Evolutionary conservation across 164 flowering plant species (phyloP).

Genomic region (Hamamelis virginiana): DNA sequence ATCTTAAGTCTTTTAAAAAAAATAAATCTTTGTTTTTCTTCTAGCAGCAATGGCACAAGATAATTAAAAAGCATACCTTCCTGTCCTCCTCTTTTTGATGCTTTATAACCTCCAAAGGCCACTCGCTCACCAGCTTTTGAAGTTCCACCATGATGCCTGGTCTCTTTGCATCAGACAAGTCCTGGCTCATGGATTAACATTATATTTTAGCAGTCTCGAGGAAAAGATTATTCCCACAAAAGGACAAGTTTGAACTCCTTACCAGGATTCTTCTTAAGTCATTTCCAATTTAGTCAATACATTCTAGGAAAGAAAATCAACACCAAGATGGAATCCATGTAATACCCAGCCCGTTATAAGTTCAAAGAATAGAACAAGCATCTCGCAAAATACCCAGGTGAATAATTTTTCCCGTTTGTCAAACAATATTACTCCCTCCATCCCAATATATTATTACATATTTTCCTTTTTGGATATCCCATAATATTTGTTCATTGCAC

Average conservation of each 20-base stretch:
- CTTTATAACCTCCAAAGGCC: constrained; percentile 72
- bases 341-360: background rate
- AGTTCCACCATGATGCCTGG: constrained; percentile 46
- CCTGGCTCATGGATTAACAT: constrained; percentile 34
- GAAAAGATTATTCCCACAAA: background rate
- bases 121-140: constrained; percentile 62
- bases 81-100: constrained; percentile 50
- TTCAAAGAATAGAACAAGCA: background rate
- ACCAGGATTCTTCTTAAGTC: background rate
- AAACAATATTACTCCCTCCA: background rate
- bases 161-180: constrained; percentile 46
- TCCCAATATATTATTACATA: too few relatives aligned
- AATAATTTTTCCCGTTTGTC: background rate
- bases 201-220: background rate
- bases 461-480: too few relatives aligned
- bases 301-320: background rate
- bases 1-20: too few relatives aligned
- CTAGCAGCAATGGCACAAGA: background rate
- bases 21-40: too few relatives aligned
- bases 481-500: too few relatives aligned
- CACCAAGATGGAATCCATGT: background rate
- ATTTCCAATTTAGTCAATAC: background rate
- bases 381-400: background rate
- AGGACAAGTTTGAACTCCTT: background rate
- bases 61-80: constrained; percentile 42